phyloP scores from a whole-genome alignment of 2,329 filamentous ascomycete genomes.

The Penicillium oxalicum region DNA sequence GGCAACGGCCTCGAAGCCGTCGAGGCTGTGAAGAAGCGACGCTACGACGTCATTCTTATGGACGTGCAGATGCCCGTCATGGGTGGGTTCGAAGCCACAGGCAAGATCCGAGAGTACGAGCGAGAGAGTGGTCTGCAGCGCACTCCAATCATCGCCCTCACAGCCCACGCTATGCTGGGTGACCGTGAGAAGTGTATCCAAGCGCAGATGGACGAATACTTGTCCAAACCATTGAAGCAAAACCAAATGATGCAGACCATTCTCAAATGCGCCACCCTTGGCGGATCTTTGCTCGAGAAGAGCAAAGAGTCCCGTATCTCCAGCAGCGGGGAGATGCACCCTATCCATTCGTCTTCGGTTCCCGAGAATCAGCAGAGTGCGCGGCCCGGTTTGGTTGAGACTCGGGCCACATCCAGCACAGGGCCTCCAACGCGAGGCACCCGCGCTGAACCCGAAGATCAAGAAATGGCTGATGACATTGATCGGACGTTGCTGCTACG shows the following conservation, averaged over 20 bases:
- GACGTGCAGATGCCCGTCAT: constrained; percentile 99
- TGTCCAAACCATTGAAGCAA: constrained; percentile 93
- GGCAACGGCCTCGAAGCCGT: constrained; percentile 92
- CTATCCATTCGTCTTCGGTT: constrained; percentile 23
- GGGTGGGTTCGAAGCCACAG: constrained; percentile 96
- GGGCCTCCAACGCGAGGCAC: constrained; percentile 53
- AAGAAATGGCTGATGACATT: constrained; percentile 9
- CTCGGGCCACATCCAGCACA: constrained; percentile 63
- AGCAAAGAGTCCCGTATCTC: constrained; percentile 39
- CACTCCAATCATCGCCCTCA: constrained; percentile 93
- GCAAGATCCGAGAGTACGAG: constrained; percentile 94
- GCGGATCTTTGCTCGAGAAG: constrained; percentile 44
- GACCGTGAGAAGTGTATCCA: constrained; percentile 97
- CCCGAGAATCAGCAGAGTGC: constrained; percentile 35
- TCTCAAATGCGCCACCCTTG: constrained; percentile 89
- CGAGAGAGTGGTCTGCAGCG: constrained; percentile 70
- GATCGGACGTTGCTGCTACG: constrained; percentile 30
- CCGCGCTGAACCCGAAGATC: constrained; percentile 52
- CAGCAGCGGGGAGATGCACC: constrained; percentile 36
- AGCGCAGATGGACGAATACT: constrained; percentile 98
- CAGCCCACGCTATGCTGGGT: constrained; percentile 96
- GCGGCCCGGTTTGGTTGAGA: constrained; percentile 50
- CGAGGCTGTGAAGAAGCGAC: constrained; percentile 82
- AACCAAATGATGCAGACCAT: constrained; percentile 98
- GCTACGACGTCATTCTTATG: constrained; percentile 97